phyloP scores from a whole-genome alignment of 2,329 filamentous ascomycete species.

The Trichoderma atroviride region DNA sequence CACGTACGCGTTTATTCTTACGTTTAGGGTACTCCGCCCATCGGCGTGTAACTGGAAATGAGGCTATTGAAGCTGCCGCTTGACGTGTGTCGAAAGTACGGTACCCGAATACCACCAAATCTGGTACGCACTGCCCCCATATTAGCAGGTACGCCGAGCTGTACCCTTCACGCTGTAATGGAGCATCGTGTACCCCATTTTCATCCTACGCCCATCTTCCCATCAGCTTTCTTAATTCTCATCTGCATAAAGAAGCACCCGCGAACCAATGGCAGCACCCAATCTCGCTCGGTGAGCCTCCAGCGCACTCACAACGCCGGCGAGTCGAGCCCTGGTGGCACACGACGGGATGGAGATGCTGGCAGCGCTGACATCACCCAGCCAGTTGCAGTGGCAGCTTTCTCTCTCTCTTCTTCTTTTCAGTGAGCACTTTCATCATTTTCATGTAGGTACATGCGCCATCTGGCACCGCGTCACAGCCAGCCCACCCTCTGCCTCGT shows the following conservation, averaged over 20 bases:
- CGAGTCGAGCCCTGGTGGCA: slow-evolving; percentile 13
- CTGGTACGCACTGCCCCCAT: neutral
- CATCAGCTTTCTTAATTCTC: neutral
- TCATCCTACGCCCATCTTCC: neutral
- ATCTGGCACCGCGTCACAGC: slow-evolving; percentile 10
- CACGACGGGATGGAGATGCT: slow-evolving; percentile 5
- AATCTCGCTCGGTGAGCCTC: slow-evolving; percentile 10
- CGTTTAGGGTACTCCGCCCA: neutral
- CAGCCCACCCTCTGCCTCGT: slow-evolving; percentile 10
- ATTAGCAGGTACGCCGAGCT: neutral
- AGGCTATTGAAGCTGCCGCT: slow-evolving; percentile 6
- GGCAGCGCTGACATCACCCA: slow-evolving; percentile 27
- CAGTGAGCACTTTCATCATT: neutral
- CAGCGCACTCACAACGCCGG: neutral
- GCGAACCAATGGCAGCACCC: neutral
- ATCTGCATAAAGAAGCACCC: neutral
- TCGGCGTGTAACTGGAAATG: neutral
- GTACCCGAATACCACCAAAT: neutral
- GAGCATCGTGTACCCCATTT: slow-evolving; percentile 9
- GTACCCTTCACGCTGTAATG: neutral
- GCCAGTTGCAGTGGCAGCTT: neutral
- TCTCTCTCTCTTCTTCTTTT: neutral
- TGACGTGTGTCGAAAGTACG: slow-evolving; percentile 15
- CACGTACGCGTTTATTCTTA: neutral
- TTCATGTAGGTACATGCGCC: slow-evolving; percentile 3